Evolutionary conservation across 441 rosid species (phyloP).

Genomic region (Mallotus japonicus): DNA sequence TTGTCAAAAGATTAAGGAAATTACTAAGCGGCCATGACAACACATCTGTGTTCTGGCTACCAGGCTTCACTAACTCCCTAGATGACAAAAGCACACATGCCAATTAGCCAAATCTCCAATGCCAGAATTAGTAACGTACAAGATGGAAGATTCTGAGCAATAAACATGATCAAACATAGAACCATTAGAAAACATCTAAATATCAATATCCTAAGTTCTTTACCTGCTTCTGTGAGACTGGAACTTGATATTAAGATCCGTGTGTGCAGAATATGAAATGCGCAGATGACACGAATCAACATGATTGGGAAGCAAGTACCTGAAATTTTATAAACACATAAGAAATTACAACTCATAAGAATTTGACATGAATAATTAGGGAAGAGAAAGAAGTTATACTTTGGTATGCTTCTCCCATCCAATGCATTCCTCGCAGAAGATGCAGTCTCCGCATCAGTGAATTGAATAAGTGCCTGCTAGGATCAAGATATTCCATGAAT

Average conservation of each 20-base stretch:
- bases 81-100: slow-evolving; percentile 40
- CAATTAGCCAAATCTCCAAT: slow-evolving; percentile 38
- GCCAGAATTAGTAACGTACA: slow-evolving; percentile 21
- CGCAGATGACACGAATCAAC: slow-evolving; percentile 75
- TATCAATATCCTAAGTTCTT: slow-evolving; percentile 20
- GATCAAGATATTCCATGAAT: slow-evolving; percentile 23
- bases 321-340: slow-evolving; percentile 25
- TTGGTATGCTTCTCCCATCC: slow-evolving; percentile 98
- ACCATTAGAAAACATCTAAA: slow-evolving; percentile 13
- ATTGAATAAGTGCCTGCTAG: slow-evolving; percentile 88
- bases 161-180: slow-evolving; percentile 20
- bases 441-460: slow-evolving; percentile 90
- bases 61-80: slow-evolving; percentile 59
- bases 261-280: slow-evolving; percentile 96
- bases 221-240: slow-evolving; percentile 99
- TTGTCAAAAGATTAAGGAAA: slow-evolving; percentile 41
- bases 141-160: slow-evolving; percentile 15
- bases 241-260: slow-evolving; percentile 96
- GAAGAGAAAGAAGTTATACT: slow-evolving; percentile 37
- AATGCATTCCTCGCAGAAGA: slow-evolving; percentile 78
- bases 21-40: slow-evolving; percentile 52
- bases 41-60: slow-evolving; percentile 50
- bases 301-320: slow-evolving; percentile 91
- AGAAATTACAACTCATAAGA: background rate
- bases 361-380: background rate